Conservation (phyloP, 2,329 filamentous ascomycete species). For the Nannizzia gypsea region DNA sequence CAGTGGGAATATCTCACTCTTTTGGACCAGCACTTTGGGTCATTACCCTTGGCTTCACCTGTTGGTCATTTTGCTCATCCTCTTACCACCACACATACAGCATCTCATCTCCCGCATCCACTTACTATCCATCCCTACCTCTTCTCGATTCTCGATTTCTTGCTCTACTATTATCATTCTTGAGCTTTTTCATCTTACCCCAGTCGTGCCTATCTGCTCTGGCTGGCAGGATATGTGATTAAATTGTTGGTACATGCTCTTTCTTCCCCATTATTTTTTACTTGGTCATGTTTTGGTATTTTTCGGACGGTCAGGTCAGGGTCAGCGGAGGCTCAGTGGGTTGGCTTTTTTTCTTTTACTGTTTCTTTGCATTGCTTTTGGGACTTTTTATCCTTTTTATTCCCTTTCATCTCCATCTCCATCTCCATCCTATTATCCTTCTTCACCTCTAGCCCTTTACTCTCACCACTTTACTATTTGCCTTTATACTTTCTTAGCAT, state of each 20-base stretch:
- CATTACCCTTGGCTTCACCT: background rate
- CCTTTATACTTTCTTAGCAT: background rate
- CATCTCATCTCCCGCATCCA: background rate
- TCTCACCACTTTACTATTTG: slow-evolving; percentile 11
- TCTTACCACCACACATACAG: background rate
- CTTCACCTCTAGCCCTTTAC: slow-evolving; percentile 11
- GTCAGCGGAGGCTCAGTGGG: background rate
- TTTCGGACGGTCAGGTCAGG: background rate
- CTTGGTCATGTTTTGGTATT: slow-evolving; percentile 18
- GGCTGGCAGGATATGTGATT: slow-evolving; percentile 13
- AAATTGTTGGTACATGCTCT: slow-evolving; percentile 15
- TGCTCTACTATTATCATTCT: slow-evolving; percentile 6
- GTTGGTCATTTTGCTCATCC: background rate
- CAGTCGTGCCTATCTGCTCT: background rate
- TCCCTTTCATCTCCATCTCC: background rate
- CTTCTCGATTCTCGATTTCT: background rate
- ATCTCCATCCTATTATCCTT: background rate
- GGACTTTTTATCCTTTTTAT: slow-evolving; percentile 12
- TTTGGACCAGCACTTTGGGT: background rate
- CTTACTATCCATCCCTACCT: background rate
- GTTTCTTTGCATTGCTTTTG: slow-evolving; percentile 16
- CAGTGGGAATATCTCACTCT: background rate
- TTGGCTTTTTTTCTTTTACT: background rate
- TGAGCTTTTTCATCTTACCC: background rate
- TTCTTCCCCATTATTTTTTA: slow-evolving; percentile 17